Evolutionary conservation across 2,329 filamentous ascomycete genomes (phyloP), one percentile per base, ranked within the genome.

Genomic region (Diplodia scrobiculata): DNA sequence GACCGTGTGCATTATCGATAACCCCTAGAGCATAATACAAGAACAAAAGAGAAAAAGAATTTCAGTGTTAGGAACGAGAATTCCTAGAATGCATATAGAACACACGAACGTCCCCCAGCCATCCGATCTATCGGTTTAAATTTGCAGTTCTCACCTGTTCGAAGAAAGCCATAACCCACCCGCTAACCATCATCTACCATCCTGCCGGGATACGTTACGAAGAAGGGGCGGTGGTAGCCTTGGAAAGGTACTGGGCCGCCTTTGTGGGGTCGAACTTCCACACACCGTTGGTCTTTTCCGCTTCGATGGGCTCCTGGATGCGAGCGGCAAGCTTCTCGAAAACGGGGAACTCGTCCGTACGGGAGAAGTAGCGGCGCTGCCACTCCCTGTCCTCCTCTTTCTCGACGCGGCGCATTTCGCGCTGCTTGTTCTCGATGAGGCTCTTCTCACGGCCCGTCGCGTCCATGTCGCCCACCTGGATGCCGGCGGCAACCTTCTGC

Each of bases 351-450:
- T 72, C 74, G 2, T 79, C 75, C 14, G 74, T 72, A 29, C 76
- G 73, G 1, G 73, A 86, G 80, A 98, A 99, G 81, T 95, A 98
- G 65, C 89, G 85, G 53, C 92, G 85, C 73, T 92, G 85, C 94
- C 95, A 99, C 48, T 86, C 82, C 51, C 84, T 84, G 21, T 88
- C 88, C 71, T 92, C 90, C n/a, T 85, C 83, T 72, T 86, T 87
- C 77, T 97, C 93, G 73, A 86, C 83, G 75, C 86, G 86, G 69
- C 93, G 87, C 79, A 87, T 83, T 77, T 85, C 91, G 14, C 92
- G 87, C 82, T 98, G 94, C 41, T 89, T 87, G 71, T 92, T 91
- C 79, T 98, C 95, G 69, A 98, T 96, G 78, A 91, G 91, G 66
- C 86, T 85, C 83, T 98, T 98, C 76, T 96, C 91, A 14, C 80